Base-by-base conservation (phyloP, 2,329 filamentous ascomycete genomes). In the Fusarium pilosicola region DNA sequence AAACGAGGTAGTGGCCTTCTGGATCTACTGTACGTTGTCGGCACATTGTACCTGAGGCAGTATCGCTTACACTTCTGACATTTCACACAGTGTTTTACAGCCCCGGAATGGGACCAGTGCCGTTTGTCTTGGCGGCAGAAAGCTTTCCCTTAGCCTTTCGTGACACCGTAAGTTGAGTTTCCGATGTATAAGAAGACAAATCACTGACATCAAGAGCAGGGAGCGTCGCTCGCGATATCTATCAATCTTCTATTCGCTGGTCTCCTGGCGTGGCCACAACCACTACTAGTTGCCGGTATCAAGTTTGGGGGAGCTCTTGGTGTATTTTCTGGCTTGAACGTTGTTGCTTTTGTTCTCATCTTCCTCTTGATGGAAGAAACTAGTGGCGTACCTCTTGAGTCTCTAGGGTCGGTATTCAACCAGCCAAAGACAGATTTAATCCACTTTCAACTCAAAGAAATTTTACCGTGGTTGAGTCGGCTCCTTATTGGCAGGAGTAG, bases 181-280 rank as follows among this genome's bases (percentile, higher is more conserved):
- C 0, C 0, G 11, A 0, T 14, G 4, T 9, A 20, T 9, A 18
- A 5, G 11, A 45, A 45, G 11, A 45, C 3, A 13, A 6, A 26
- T 8, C 0, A 18, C 42, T 7, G 9, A 45, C 7, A 26, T 14
- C 5, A 6, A 8, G 5, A 45, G 20, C 24, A 45, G 42, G 42
- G 42, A 5, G 24, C 24, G 3, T 45, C 42, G 7, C 42, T 45
- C 14, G 42, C 42, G 9, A 45, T 20, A 26, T 45, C 42, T 12
- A 26, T 45, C 24, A 45, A 45, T 6, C 24, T 45, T 4, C 11
- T 45, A 9, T 45, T 45, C 7, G 42, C 42, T 6, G 42, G 42
- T 5, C 17, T 45, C n/a, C 17, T 45, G 42, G 42, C 42, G 2
- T 26, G 42, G 42, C 7, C 26, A 8, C 24, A 45, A 6, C 42